Conservation (phyloP, 116 monocot genomes). For the Trichopus zeylanicus region DNA sequence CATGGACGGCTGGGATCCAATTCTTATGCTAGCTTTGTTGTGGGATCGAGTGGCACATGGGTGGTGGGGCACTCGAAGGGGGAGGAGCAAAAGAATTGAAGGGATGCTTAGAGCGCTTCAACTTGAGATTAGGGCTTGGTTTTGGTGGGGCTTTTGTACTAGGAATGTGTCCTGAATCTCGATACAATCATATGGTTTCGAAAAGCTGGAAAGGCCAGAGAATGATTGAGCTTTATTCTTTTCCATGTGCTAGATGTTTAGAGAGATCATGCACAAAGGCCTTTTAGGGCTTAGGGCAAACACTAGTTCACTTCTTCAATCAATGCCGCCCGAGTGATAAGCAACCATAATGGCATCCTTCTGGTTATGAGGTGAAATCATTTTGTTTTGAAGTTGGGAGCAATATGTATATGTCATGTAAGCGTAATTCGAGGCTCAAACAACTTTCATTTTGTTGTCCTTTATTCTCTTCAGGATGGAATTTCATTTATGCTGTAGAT, state of each 20-base stretch:
- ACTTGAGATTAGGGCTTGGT: background rate
- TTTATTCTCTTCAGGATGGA: no score
- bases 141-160: conserved; percentile 2
- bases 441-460: no score
- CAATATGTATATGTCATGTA: no score
- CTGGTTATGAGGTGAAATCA: no score
- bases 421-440: no score
- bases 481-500: no score
- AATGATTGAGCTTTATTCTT: conserved; percentile 1
- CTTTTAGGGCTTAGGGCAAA: no score
- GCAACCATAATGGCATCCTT: no score
- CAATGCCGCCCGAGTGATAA: background rate
- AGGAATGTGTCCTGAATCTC: conserved; percentile 2
- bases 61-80: background rate
- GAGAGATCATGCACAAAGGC: background rate
- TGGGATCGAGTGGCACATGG: background rate
- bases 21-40: background rate
- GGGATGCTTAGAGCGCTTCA: no score
- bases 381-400: no score
- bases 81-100: background rate
- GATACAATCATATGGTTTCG: background rate
- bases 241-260: background rate
- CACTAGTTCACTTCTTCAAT: background rate
- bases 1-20: background rate
- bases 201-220: background rate